These are phyloP conservation scores for Trichoderma atroviride DNA, from an alignment of 2,329 filamentous ascomycete genomes.

Conservation along the genomic window DNA sequence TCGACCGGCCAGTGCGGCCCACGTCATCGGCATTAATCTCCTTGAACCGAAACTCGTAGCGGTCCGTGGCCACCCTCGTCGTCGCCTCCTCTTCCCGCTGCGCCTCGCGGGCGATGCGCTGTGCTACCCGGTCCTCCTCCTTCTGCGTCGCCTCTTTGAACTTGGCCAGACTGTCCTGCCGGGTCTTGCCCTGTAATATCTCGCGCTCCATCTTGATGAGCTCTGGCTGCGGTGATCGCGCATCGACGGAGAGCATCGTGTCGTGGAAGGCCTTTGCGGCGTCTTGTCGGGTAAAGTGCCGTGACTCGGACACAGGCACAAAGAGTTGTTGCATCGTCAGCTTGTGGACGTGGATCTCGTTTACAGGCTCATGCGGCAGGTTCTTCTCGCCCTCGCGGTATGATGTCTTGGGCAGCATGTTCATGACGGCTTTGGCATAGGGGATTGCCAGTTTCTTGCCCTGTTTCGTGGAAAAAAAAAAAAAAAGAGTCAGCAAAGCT, in stretches of 20 bases:
- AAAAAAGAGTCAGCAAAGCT: constrained; percentile 32
- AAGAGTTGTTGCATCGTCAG: constrained; percentile 67
- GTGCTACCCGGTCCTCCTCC: constrained; percentile 46
- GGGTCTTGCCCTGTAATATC: constrained; percentile 42
- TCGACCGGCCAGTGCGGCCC: constrained; percentile 56
- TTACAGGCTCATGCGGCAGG: constrained; percentile 60
- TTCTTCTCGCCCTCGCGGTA: constrained; percentile 55
- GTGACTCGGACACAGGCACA: constrained; percentile 64
- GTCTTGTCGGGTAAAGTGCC: constrained; percentile 65
- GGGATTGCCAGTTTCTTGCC: constrained; percentile 74
- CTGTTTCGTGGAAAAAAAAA: constrained; percentile 57
- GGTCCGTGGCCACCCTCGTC: constrained; percentile 50
- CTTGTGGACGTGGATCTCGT: constrained; percentile 65
- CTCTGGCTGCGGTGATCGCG: constrained; percentile 64
- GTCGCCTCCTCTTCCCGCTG: constrained; percentile 46
- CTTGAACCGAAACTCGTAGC: constrained; percentile 66
- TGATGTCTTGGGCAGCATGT: constrained; percentile 77
- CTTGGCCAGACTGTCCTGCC: constrained; percentile 42
- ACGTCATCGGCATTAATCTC: constrained; percentile 60
- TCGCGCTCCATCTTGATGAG: constrained; percentile 60
- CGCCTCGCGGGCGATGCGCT: constrained; percentile 37
- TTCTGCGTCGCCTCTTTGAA: constrained; percentile 50
- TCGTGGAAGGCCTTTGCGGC: constrained; percentile 67
- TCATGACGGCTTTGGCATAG: constrained; percentile 74
- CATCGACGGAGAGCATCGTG: constrained; percentile 61